Evolutionary conservation across 257 asterid species (phyloP).

Genomic region (Penstemon newberryi): DNA sequence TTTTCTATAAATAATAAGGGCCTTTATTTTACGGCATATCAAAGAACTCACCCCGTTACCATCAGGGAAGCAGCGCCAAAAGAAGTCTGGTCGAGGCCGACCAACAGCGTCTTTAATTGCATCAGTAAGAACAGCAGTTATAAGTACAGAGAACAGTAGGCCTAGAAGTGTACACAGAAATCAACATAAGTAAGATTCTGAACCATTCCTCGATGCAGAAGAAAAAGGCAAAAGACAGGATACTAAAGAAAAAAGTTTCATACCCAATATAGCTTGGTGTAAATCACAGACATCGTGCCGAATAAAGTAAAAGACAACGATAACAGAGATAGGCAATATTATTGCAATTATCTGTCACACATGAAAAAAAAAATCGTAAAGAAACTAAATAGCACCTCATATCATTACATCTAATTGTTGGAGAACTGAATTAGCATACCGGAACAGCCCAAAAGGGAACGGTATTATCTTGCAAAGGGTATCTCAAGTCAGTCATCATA

Average conservation of each 20-base stretch:
- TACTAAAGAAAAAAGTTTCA: constrained; percentile 23
- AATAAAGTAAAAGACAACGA: constrained; percentile 64
- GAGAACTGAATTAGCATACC: constrained; percentile 41
- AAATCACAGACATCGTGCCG: constrained; percentile 72
- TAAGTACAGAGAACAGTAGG: constrained; percentile 75
- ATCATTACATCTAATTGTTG: constrained; percentile 11
- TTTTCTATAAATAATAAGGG: neutral
- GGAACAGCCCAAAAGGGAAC: constrained; percentile 93
- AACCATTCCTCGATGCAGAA: neutral
- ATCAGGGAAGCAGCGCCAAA: constrained; percentile 98
- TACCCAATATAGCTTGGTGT: constrained; percentile 90
- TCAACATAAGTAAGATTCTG: constrained; percentile 14
- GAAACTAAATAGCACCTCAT: neutral
- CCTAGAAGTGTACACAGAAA: constrained; percentile 51
- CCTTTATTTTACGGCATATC: constrained; percentile 4
- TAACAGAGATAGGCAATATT: constrained; percentile 59
- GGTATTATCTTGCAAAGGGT: constrained; percentile 81
- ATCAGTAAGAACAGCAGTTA: constrained; percentile 81
- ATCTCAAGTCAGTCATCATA: constrained; percentile 86
- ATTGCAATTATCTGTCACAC: constrained; percentile 67
- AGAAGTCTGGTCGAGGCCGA: constrained; percentile 97
- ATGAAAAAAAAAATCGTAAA: constrained; percentile 15
- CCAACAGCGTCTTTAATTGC: constrained; percentile 98
- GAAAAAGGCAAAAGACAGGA: neutral
- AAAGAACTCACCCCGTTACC: constrained; percentile 69